These are phyloP conservation scores for Spencermartinsiella ligniputridi DNA, from an alignment of 1,139 yeast species.

Conservation along the genomic window DNA sequence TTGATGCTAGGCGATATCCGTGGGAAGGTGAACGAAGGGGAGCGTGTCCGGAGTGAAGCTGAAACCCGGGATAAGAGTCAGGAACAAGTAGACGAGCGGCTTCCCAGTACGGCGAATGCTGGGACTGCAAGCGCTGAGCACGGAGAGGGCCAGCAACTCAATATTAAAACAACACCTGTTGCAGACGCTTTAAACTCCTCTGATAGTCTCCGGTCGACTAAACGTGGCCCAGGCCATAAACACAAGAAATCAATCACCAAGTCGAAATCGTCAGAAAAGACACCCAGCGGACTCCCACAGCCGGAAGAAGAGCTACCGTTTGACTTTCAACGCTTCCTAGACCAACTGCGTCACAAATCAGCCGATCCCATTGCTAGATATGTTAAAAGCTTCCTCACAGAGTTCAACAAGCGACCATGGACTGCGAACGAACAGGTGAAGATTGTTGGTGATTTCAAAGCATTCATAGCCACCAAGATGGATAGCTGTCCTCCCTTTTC, in stretches of 20 bases:
- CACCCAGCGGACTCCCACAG: slow-evolving; percentile 26
- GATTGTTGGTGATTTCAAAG: slow-evolving; percentile 63
- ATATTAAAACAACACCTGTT: background rate
- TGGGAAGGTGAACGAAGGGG: background rate
- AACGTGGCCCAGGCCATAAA: background rate
- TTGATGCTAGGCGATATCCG: slow-evolving; percentile 16
- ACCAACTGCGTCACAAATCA: slow-evolving; percentile 62
- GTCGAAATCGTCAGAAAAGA: slow-evolving; percentile 38
- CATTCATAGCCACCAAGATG: slow-evolving; percentile 62
- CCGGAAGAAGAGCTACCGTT: slow-evolving; percentile 39
- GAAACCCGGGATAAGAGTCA: background rate
- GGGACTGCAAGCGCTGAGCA: background rate
- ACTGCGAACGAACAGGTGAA: slow-evolving; percentile 73
- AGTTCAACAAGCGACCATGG: slow-evolving; percentile 71
- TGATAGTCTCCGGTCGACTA: background rate
- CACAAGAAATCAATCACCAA: background rate
- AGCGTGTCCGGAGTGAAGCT: background rate
- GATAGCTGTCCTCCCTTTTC: slow-evolving; percentile 68
- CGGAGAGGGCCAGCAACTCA: background rate
- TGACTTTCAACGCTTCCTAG: slow-evolving; percentile 78
- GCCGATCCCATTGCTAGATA: slow-evolving; percentile 92
- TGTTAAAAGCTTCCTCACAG: slow-evolving; percentile 67
- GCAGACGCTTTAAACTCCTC: background rate
- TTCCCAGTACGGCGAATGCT: background rate
- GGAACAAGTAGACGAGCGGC: background rate